Conservation (phyloP, 2,329 filamentous ascomycete genomes). For the Penicillium griseofulvum region DNA sequence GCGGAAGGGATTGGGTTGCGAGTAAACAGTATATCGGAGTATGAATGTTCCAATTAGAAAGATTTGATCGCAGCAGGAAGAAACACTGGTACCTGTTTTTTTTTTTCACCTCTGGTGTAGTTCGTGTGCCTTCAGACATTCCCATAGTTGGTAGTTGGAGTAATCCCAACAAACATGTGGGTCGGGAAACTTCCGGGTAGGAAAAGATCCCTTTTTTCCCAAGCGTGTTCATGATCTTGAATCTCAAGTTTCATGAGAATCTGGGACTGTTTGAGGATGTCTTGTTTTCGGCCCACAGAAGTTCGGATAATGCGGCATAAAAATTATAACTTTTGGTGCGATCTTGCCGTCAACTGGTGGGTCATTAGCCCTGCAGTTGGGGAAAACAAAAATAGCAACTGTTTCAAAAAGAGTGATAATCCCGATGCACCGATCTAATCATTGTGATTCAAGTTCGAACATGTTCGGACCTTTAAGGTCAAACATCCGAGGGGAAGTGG, state of each 20-base stretch:
- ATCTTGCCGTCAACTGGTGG: not conserved
- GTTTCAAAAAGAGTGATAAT: not conserved
- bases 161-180: not conserved
- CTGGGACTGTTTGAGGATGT: not conserved
- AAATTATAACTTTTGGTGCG: not conserved
- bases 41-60: too few relatives aligned
- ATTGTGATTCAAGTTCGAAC: not conserved
- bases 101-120: too few relatives aligned
- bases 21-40: too few relatives aligned
- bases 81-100: too few relatives aligned
- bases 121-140: not conserved
- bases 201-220: not conserved
- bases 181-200: not conserved
- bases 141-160: not conserved
- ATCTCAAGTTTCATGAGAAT: not conserved
- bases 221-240: not conserved
- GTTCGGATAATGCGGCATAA: not conserved
- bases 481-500: constrained; percentile 1
- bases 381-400: not conserved
- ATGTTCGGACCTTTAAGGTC: not conserved
- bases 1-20: too few relatives aligned
- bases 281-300: not conserved
- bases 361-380: not conserved
- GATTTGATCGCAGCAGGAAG: too few relatives aligned
- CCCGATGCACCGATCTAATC: not conserved